Percentiles rank a stretch among this genome's conserved stretches.
phyloP scores from a whole-genome alignment of 129 eudicot genomes.

The Cynara cardunculus region DNA sequence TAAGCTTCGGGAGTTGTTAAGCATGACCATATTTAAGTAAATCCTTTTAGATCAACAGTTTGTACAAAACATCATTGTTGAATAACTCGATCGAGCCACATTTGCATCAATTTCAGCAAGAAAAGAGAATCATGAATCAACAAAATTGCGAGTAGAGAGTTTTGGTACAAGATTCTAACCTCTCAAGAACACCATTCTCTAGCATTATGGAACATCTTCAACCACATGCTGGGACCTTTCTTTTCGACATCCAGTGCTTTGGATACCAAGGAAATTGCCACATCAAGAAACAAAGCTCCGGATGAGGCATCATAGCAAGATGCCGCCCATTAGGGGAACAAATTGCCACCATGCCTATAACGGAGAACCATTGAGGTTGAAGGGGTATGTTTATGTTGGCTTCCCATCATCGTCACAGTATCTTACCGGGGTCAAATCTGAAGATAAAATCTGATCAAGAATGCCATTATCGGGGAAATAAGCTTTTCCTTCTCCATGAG shows the following conservation, averaged over 20 bases:
- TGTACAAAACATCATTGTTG: too few species aligned
- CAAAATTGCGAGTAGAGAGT: neutral
- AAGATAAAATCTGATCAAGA: constrained; percentile 37
- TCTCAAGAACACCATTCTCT: constrained; percentile 88
- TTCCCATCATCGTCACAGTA: constrained; percentile 87
- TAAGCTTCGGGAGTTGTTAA: too few species aligned
- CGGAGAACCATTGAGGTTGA: constrained; percentile 86
- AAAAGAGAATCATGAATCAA: neutral
- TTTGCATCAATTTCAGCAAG: neutral
- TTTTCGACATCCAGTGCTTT: constrained; percentile 72
- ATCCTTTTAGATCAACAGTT: too few species aligned
- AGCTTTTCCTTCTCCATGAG: constrained; percentile 98
- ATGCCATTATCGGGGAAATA: constrained; percentile 71
- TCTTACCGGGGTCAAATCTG: constrained; percentile 71
- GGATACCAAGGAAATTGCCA: constrained; percentile 99
- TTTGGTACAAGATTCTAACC: neutral
- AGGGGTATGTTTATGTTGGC: constrained; percentile 75
- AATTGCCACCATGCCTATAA: constrained; percentile 87
- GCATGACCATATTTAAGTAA: too few species aligned
- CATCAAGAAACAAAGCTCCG: constrained; percentile 94
- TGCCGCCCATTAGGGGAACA: constrained; percentile 97
- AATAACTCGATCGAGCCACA: too few species aligned
- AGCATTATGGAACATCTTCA: constrained; percentile 90
- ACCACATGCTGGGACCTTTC: constrained; percentile 97
- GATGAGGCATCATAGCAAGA: constrained; percentile 99